A percentile compares a stretch with the other conserved stretches of the same genome.
Evolutionary conservation across 2,329 filamentous ascomycete genomes (phyloP).

Genomic region (Phialocephala sp.): DNA sequence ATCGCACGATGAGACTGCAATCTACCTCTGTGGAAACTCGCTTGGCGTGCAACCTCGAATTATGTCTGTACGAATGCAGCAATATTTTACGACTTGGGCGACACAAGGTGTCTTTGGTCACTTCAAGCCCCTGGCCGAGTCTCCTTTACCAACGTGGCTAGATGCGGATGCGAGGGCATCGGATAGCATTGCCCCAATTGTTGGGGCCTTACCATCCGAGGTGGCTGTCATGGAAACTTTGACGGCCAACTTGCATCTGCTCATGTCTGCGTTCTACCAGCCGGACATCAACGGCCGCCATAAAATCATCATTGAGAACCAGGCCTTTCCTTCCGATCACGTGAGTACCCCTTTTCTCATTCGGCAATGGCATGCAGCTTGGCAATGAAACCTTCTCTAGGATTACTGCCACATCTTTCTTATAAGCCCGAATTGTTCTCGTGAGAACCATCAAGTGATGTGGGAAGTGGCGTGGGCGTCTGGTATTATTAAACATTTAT

Average conservation of each 20-base stretch:
- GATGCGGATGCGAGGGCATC: constrained; percentile 73
- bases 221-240: constrained; percentile 82
- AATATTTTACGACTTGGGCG: constrained; percentile 76
- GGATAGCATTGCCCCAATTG: constrained; percentile 70
- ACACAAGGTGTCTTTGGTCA: constrained; percentile 79
- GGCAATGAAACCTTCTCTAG: neutral
- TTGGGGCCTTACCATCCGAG: constrained; percentile 71
- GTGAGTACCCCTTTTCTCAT: constrained; percentile 51
- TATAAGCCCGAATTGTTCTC: neutral
- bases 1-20: constrained; percentile 44
- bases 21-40: constrained; percentile 82
- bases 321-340: constrained; percentile 83
- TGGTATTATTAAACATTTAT: constrained; percentile 10
- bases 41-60: constrained; percentile 75
- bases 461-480: neutral
- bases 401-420: neutral
- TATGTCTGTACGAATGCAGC: constrained; percentile 67
- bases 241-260: constrained; percentile 77
- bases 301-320: constrained; percentile 81
- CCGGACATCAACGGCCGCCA: constrained; percentile 63
- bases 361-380: neutral
- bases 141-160: constrained; percentile 68
- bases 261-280: constrained; percentile 80
- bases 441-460: neutral
- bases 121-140: constrained; percentile 69